A percentile compares a stretch with the other conserved stretches of the same genome.
phyloP scores from a whole-genome alignment of 352 stramenopile species.

The Phytopythium montanum region DNA sequence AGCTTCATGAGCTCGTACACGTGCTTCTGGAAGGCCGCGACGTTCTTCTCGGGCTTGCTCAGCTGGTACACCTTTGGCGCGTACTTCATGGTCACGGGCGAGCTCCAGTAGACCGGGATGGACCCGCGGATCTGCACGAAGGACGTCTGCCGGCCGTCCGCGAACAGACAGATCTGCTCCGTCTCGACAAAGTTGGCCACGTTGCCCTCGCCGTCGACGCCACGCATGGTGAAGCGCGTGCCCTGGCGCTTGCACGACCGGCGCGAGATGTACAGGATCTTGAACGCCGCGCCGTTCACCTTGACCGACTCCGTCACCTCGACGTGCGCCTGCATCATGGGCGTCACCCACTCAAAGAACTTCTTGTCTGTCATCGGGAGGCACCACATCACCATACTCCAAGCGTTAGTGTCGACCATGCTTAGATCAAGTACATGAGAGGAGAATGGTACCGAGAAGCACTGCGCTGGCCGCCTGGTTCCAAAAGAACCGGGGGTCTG shows the following conservation, averaged over 20 bases:
- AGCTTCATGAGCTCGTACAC: conserved; percentile 59
- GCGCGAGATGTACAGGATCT: conserved; percentile 70
- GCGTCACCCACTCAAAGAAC: conserved; percentile 70
- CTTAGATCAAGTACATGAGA: neutral
- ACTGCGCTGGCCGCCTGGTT: conserved; percentile 75
- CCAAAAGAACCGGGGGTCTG: conserved; percentile 92
- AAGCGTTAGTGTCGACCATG: neutral
- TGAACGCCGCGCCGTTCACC: conserved; percentile 49
- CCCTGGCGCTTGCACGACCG: conserved; percentile 80
- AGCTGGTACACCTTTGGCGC: conserved; percentile 83
- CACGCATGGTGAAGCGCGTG: conserved; percentile 91
- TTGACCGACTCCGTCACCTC: conserved; percentile 44
- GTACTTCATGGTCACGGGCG: conserved; percentile 91
- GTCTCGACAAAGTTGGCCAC: conserved; percentile 96
- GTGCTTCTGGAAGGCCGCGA: conserved; percentile 52
- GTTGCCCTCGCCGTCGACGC: conserved; percentile 88
- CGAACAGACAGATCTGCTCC: conserved; percentile 90
- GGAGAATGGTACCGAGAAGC: conserved; percentile 40
- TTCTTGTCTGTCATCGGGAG: conserved; percentile 53
- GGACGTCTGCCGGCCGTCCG: conserved; percentile 47
- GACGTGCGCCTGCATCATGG: conserved; percentile 77
- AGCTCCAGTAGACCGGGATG: conserved; percentile 94
- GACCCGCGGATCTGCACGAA: conserved; percentile 91
- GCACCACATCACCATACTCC: too few relatives aligned
- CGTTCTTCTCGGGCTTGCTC: conserved; percentile 34